Evolutionary conservation across 2,329 filamentous ascomycete species (phyloP).

Genomic region (Aspergillus phoenicis): DNA sequence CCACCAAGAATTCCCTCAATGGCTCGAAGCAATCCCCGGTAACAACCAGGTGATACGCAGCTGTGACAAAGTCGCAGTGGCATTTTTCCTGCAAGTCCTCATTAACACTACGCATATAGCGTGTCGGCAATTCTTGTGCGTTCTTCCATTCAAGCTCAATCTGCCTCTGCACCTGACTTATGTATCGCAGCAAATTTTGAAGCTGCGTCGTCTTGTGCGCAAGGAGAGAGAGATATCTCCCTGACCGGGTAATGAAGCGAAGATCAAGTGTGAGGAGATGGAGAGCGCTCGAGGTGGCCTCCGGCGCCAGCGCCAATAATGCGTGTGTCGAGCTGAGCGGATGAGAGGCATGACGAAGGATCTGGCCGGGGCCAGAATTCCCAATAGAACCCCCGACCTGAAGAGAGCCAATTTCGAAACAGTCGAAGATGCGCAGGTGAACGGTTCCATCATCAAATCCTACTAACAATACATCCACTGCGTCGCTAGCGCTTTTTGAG

Average conservation of each 20-base stretch:
- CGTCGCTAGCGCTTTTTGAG: constrained; percentile 66
- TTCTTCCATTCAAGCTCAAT: constrained; percentile 83
- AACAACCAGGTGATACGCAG: constrained; percentile 79
- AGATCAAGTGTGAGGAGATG: constrained; percentile 77
- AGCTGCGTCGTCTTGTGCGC: constrained; percentile 85
- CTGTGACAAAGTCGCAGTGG: constrained; percentile 69
- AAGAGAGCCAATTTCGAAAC: constrained; percentile 72
- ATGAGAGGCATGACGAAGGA: constrained; percentile 69
- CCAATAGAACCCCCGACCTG: constrained; percentile 42
- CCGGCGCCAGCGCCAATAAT: constrained; percentile 56
- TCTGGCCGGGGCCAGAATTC: constrained; percentile 42
- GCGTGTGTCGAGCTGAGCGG: constrained; percentile 74
- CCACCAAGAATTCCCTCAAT: constrained; percentile 84
- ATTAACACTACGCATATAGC: constrained; percentile 77
- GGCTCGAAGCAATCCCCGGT: constrained; percentile 77
- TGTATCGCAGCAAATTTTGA: constrained; percentile 82
- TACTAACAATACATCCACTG: constrained; percentile 77
- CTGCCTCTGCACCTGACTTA: constrained; percentile 76
- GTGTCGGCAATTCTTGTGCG: constrained; percentile 73
- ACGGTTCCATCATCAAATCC: constrained; percentile 71
- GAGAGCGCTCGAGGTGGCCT: constrained; percentile 45
- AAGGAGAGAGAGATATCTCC: constrained; percentile 78
- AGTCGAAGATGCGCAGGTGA: constrained; percentile 82
- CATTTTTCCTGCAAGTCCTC: constrained; percentile 70
- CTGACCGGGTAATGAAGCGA: constrained; percentile 73